Conservation (phyloP, 1,284 basidiomycete species). For the Melampsora americana region DNA sequence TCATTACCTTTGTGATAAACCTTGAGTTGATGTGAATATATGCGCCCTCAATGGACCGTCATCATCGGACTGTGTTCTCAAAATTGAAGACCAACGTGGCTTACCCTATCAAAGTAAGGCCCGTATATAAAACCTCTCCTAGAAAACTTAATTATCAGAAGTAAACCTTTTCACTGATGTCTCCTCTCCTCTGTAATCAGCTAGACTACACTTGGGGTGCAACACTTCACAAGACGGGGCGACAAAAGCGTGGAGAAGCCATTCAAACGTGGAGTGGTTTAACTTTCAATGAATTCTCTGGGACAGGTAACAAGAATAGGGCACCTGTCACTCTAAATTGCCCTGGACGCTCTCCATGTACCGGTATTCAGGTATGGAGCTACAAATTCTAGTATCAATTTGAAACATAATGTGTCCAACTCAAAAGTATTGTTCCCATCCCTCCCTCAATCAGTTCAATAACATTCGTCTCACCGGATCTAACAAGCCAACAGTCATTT, state of each 20-base stretch:
- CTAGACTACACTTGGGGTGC: constrained; percentile 27
- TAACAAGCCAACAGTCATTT: neutral
- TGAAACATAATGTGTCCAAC: too few relatives aligned
- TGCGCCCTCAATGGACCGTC: too few relatives aligned
- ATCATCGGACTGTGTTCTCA: neutral
- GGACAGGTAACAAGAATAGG: constrained; percentile 16
- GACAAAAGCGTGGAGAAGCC: neutral
- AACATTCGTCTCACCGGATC: neutral
- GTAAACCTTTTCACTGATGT: neutral
- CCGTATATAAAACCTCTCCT: neutral
- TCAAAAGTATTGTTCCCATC: neutral
- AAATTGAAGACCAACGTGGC: constrained; percentile 28
- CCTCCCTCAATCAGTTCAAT: neutral
- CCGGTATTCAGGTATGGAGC: neutral
- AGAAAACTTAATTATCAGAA: neutral
- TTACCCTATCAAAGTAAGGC: constrained; percentile 33
- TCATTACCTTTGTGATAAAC: neutral
- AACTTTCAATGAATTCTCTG: constrained; percentile 23
- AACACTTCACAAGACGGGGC: neutral
- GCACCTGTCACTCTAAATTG: constrained; percentile 24
- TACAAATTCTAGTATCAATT: too few relatives aligned
- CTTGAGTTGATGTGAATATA: neutral
- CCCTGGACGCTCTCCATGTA: neutral
- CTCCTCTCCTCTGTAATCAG: neutral
- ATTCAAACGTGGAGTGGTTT: constrained; percentile 24